Base-by-base conservation (phyloP, 2,329 filamentous ascomycete genomes). In the Bipolaris bicolor region DNA sequence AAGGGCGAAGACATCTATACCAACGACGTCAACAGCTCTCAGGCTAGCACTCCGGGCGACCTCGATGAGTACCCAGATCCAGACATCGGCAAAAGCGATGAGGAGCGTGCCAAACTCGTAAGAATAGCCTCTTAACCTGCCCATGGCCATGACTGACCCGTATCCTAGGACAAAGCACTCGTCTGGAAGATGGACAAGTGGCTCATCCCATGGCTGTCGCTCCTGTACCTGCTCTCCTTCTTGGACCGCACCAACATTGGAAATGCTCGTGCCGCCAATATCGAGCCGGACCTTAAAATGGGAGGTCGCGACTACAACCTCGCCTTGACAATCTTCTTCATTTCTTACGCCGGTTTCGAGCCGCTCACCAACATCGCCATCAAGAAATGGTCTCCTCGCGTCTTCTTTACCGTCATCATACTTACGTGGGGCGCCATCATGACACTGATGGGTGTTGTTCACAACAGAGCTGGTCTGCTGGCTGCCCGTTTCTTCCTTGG, bases 281-380 rank as follows among this genome's bases (percentile, higher is more conserved):
- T 76, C 50, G 70, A 67, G 40, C 50, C 33, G 11, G 62, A 66
- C 18, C 60, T 73, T n/a, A n/a, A 62, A 3, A 72, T 77, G 71
- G 50, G 22, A 0, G 85, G 84, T 1, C 85, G 88, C 52, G 80
- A 88, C 62, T 90, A 90, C 64, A 79, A 89, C 4, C 84, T 83
- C 1, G 86, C 86, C 0, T 68, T 90, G 49, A 90, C 87, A 1
- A 75, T 90, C 1, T 90, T 89, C 73, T 90, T 90, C 70, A 77
- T 81, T 58, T 78, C 77, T 1, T 82, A 82, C 59, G 78, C 79
- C n/a, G 69, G 77, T 20, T 76, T 80, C 44, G 80, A 82, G 65
- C 78, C 74, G 3, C 83, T 86, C 0, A 87, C 84, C 67, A 88
- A 88, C 64, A 84, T 88, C 57, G 75, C 87, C 15, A 80, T 88